phyloP scores from a whole-genome alignment of 768 basidiomycete species.

The Trametes coccinea region DNA sequence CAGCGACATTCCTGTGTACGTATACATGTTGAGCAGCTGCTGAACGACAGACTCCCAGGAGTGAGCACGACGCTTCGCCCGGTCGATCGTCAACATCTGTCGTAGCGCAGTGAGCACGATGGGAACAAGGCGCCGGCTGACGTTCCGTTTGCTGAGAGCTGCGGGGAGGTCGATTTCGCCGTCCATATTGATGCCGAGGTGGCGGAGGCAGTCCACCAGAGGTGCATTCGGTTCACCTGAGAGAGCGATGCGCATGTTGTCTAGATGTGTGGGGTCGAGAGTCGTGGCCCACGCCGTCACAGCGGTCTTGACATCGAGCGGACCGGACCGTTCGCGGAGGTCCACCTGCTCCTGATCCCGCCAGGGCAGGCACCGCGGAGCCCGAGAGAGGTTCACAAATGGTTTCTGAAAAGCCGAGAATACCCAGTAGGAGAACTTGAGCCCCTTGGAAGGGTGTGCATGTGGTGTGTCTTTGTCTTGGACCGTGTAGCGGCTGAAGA shows the following conservation, averaged over 20 bases:
- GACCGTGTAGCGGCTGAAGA: background rate
- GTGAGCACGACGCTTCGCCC: too few relatives aligned
- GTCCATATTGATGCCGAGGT: background rate
- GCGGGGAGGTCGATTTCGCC: background rate
- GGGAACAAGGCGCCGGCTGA: too few relatives aligned
- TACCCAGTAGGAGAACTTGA: too few relatives aligned
- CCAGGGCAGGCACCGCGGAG: background rate
- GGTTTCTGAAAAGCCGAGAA: background rate
- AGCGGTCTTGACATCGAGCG: slow-evolving; percentile 6
- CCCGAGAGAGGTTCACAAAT: background rate
- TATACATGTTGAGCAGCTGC: too few relatives aligned
- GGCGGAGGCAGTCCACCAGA: background rate
- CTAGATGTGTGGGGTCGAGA: slow-evolving; percentile 2
- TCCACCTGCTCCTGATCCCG: background rate
- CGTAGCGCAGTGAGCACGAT: slow-evolving; percentile 14
- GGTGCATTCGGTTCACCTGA: background rate
- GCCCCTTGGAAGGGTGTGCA: too few relatives aligned
- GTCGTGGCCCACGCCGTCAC: slow-evolving; percentile 1
- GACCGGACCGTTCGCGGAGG: background rate
- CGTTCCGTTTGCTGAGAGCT: too few relatives aligned
- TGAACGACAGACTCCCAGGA: too few relatives aligned
- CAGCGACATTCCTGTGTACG: too few relatives aligned
- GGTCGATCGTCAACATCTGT: too few relatives aligned
- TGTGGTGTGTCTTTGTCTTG: too few relatives aligned
- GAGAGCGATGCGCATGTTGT: slow-evolving; percentile 1